These are phyloP conservation scores for Stachybotrys chlorohalonatus DNA, from an alignment of 2,329 filamentous ascomycete genomes.

Conservation along the genomic window DNA sequence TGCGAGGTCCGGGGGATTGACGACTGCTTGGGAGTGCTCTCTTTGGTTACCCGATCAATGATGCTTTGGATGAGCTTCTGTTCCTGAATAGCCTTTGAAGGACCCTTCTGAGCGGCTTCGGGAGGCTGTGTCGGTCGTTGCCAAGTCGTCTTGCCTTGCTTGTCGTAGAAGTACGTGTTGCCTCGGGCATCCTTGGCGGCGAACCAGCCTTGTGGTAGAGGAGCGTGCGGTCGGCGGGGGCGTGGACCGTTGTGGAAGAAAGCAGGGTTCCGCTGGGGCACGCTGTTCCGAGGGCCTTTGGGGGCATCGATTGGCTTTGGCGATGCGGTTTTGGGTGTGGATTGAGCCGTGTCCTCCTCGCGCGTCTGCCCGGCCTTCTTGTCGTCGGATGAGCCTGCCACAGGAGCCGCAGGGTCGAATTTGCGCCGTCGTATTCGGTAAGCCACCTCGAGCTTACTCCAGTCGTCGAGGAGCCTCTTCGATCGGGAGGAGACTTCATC, in stretches of 20 bases:
- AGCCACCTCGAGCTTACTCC: slow-evolving; percentile 81
- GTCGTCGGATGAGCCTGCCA: slow-evolving; percentile 50
- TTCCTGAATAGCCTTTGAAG: slow-evolving; percentile 53
- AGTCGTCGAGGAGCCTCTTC: slow-evolving; percentile 64
- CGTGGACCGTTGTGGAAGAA: slow-evolving; percentile 38
- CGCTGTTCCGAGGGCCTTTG: slow-evolving; percentile 52
- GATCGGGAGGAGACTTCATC: slow-evolving; percentile 67
- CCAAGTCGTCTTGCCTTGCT: slow-evolving; percentile 73
- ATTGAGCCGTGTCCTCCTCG: slow-evolving; percentile 28
- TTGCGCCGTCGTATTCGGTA: slow-evolving; percentile 93
- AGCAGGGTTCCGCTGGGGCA: slow-evolving; percentile 40
- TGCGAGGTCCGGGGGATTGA: slow-evolving; percentile 55
- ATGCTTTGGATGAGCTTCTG: slow-evolving; percentile 74
- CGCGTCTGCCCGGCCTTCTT: slow-evolving; percentile 21
- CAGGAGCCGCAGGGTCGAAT: slow-evolving; percentile 56
- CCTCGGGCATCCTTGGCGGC: slow-evolving; percentile 62
- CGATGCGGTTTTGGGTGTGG: slow-evolving; percentile 29
- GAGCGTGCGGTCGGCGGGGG: slow-evolving; percentile 43
- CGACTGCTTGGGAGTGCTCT: slow-evolving; percentile 39
- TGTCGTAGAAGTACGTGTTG: slow-evolving; percentile 78
- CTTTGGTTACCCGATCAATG: slow-evolving; percentile 74
- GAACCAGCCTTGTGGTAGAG: slow-evolving; percentile 81
- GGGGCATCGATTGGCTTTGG: slow-evolving; percentile 42
- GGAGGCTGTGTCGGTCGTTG: slow-evolving; percentile 62
- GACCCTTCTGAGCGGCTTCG: slow-evolving; percentile 53